Base-by-base conservation (phyloP, 352 stramenopile genomes). In the Blastocystis sp. region DNA sequence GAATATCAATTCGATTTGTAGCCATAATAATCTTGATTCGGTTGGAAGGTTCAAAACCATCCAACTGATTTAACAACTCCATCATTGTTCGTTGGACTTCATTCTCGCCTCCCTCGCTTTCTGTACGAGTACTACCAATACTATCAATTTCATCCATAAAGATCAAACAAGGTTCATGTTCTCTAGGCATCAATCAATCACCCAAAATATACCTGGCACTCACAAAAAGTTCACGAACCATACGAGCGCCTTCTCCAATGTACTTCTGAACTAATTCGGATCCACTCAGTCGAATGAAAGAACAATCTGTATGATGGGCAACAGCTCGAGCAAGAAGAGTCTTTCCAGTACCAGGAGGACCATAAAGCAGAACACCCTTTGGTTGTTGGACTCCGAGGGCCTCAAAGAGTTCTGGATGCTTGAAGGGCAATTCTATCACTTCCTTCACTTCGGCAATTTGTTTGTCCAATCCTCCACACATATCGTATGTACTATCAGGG, bases 91-190 rank as follows among this genome's bases (percentile, higher is more conserved):
- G 93, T 91, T 98, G 96, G 59, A 99, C 96, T 90, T 99, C 96
- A 24, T 94, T 98, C 90, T 99, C 96, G 37, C 96, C 96, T 67
- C 95, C 93, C 59, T 93, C 92, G 37, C 89, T 91, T 77, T 97
- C 94, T 88, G 96, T 93, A 57, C 93, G 92, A 29, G 93, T 95
- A 57, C 92, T 94, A 74, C 96, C 96, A 88, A 99, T 99, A 61
- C 94, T 98, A 91, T 99, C 96, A 89, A 99, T 98, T 91, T 99
- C 96, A 89, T 99, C 96, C 96, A 99, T 99, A 88, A 99, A 99
- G 87, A 99, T 99, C 89, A 99, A 98, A 37, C 93, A 98, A 32
- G 96, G 96, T n/a, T 96, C 95, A n/a, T 92, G 92, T 88, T 96
- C 93, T 71, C 93, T 92, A 77, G 21, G 27, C 14, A n/a, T 80